Percentiles rank a stretch among this genome's conserved stretches.
phyloP scores from a whole-genome alignment of 2,329 filamentous ascomycete species.

The Botrytis paeoniae region DNA sequence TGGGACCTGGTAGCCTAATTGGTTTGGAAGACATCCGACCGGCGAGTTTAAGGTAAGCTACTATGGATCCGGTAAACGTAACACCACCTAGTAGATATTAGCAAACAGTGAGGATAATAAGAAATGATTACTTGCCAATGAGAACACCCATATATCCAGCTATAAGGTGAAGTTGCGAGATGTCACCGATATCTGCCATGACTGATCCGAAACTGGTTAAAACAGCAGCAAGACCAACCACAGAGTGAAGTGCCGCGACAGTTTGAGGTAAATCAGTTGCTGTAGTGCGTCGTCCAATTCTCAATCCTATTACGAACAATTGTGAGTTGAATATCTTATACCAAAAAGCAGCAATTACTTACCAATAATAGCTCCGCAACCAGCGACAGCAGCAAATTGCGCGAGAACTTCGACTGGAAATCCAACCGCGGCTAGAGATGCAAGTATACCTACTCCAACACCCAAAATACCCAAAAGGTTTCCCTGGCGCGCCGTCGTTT shows the following conservation, averaged over 20 bases:
- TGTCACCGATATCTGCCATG: constrained; percentile 66
- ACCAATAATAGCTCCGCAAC: constrained; percentile 65
- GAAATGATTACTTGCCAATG: constrained; percentile 53
- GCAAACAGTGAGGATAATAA: background rate
- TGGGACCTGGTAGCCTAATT: constrained; percentile 63
- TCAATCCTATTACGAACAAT: constrained; percentile 46
- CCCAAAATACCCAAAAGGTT: constrained; percentile 86
- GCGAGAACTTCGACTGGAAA: constrained; percentile 75
- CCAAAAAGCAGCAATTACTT: constrained; percentile 17
- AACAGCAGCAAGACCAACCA: constrained; percentile 85
- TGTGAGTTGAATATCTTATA: background rate
- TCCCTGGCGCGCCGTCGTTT: constrained; percentile 77
- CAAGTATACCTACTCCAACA: constrained; percentile 77
- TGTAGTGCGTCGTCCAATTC: constrained; percentile 83
- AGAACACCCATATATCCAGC: constrained; percentile 83
- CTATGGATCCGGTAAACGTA: constrained; percentile 87
- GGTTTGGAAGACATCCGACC: constrained; percentile 79
- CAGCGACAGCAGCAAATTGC: constrained; percentile 76
- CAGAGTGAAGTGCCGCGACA: constrained; percentile 83
- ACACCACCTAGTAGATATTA: constrained; percentile 55
- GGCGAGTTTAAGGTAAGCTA: constrained; percentile 84
- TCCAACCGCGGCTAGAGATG: constrained; percentile 76
- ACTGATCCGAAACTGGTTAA: constrained; percentile 86
- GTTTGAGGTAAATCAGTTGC: constrained; percentile 87
- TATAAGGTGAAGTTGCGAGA: constrained; percentile 77